A percentile compares a stretch with the other conserved stretches of the same genome.
These are phyloP conservation scores for Yamadazyma friedrichii DNA, from an alignment of 1,139 yeast genomes.

Conservation along the genomic window DNA sequence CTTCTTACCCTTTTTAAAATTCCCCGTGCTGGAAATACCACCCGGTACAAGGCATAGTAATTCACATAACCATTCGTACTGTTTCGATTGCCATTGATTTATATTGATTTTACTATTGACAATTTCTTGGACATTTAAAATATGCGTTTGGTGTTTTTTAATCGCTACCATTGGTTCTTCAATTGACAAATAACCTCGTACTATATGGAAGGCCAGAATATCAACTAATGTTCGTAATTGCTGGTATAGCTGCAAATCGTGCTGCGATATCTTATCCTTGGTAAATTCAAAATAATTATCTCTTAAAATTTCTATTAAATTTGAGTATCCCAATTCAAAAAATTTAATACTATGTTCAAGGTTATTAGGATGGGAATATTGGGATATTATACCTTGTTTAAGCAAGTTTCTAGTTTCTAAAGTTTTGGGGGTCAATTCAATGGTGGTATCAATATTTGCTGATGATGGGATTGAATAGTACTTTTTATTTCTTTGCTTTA, in stretches of 20 bases:
- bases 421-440: slow-evolving; percentile 37
- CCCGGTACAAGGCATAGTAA: slow-evolving; percentile 46
- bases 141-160: slow-evolving; percentile 63
- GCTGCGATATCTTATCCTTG: slow-evolving; percentile 20
- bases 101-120: slow-evolving; percentile 13
- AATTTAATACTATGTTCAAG: slow-evolving; percentile 29
- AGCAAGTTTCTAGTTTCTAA: slow-evolving; percentile 41
- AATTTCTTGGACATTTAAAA: slow-evolving; percentile 35
- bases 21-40: neutral
- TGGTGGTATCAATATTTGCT: slow-evolving; percentile 24
- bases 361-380: slow-evolving; percentile 34
- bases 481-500: slow-evolving; percentile 37
- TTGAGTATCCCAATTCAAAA: slow-evolving; percentile 36
- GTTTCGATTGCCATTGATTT: slow-evolving; percentile 43
- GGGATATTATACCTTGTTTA: slow-evolving; percentile 36
- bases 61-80: slow-evolving; percentile 57
- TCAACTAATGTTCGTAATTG: slow-evolving; percentile 55
- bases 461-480: slow-evolving; percentile 37
- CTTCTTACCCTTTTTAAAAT: slow-evolving; percentile 4
- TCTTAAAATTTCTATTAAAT: slow-evolving; percentile 25
- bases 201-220: slow-evolving; percentile 59
- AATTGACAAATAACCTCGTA: slow-evolving; percentile 58
- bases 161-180: slow-evolving; percentile 61
- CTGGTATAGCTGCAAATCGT: slow-evolving; percentile 27
- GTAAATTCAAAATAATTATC: slow-evolving; percentile 19